Evolutionary conservation across 2,329 filamentous ascomycete species (phyloP).

Genomic region (Helotiales sp.): DNA sequence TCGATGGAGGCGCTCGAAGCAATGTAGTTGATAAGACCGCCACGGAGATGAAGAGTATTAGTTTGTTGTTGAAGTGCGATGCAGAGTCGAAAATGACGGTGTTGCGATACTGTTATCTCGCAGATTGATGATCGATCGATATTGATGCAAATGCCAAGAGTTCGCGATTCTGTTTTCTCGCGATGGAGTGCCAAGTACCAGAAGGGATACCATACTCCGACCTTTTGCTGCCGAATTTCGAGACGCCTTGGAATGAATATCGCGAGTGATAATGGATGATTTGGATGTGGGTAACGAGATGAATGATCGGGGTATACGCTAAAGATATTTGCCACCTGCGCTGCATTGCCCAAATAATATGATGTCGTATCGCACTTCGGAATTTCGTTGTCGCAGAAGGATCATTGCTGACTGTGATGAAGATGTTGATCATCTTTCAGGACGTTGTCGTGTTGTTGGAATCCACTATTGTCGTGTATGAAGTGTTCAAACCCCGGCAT

Average conservation of each 20-base stretch:
- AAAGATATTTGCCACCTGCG: constrained; percentile 3
- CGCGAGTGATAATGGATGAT: not conserved
- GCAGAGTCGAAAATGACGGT: not conserved
- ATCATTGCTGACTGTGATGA: constrained; percentile 5
- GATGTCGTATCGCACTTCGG: not conserved
- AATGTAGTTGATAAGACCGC: no score
- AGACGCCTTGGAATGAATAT: not conserved
- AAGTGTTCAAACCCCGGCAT: constrained; percentile 8
- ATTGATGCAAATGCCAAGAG: not conserved
- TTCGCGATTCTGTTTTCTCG: not conserved
- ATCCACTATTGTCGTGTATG: not conserved
- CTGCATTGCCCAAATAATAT: not conserved
- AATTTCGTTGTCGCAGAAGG: not conserved
- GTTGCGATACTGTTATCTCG: not conserved
- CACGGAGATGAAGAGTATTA: not conserved
- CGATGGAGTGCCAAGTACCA: not conserved
- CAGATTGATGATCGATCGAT: not conserved
- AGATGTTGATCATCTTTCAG: constrained; percentile 15
- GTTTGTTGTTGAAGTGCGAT: not conserved
- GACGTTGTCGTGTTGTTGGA: constrained; percentile 1
- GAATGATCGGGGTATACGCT: not conserved
- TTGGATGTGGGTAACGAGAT: not conserved
- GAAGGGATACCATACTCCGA: not conserved
- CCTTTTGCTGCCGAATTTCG: not conserved
- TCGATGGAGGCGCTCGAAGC: no score